Conservation (phyloP, 1,139 yeast species). For the Lodderomyces pseudojiufengensis region DNA sequence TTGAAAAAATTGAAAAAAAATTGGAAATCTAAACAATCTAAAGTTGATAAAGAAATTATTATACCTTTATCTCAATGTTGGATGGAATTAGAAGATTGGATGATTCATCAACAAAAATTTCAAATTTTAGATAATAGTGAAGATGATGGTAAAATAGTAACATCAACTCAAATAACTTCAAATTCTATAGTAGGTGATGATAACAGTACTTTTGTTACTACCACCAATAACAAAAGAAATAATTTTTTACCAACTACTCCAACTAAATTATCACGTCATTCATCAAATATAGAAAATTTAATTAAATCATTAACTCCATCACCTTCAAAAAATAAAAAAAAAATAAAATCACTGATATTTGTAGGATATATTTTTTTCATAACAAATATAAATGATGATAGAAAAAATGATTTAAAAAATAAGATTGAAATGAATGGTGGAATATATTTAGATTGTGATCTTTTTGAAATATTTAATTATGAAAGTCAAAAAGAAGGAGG, state of each 20-base stretch:
- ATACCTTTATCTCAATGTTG: conserved; percentile 19
- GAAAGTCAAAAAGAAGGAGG: conserved; percentile 3
- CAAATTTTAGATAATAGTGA: conserved; percentile 9
- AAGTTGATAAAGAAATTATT: conserved; percentile 8
- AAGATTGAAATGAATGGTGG: conserved; percentile 53
- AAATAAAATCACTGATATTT: conserved; percentile 13
- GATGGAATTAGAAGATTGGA: conserved; percentile 44
- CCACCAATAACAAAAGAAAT: neutral
- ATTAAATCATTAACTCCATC: conserved; percentile 1
- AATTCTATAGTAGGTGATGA: neutral
- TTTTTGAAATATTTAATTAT: conserved; percentile 32
- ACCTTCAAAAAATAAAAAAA: neutral
- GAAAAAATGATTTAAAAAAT: conserved; percentile 30
- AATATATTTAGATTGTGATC: conserved; percentile 44
- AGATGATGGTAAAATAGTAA: neutral
- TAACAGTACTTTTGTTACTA: neutral
- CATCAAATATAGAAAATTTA: neutral
- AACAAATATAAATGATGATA: conserved; percentile 36
- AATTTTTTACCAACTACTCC: conserved; percentile 1
- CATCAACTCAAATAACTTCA: neutral
- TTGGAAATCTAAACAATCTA: too few relatives aligned
- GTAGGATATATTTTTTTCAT: conserved; percentile 33
- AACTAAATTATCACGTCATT: conserved; percentile 1
- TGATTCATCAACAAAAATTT: conserved; percentile 34
- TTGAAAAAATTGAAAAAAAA: conserved; percentile 12